phyloP scores from a whole-genome alignment of 345 rosid genomes.

The Brassica carinata region DNA sequence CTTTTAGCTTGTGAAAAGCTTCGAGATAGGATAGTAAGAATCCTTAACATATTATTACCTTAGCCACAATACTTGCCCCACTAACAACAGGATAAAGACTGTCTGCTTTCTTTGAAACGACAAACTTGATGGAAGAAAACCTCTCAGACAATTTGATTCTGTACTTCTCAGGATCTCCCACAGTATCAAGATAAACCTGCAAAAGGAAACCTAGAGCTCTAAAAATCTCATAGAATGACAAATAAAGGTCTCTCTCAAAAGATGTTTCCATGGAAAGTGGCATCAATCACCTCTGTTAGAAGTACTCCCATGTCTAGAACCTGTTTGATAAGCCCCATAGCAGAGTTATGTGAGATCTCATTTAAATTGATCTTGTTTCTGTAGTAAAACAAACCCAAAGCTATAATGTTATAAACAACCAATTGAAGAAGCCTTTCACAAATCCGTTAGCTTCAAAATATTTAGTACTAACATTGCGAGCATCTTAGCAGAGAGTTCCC shows the following conservation, averaged over 20 bases:
- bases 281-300: slow-evolving; percentile 67
- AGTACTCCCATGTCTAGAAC: slow-evolving; percentile 74
- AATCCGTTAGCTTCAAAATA: too few species aligned
- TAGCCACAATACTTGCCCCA: slow-evolving; percentile 98
- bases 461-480: slow-evolving; percentile 61
- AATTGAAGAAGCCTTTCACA: too few species aligned
- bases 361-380: slow-evolving; percentile 85
- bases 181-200: slow-evolving; percentile 90
- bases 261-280: background rate
- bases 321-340: slow-evolving; percentile 67
- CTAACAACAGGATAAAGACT: slow-evolving; percentile 93
- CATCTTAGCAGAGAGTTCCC: slow-evolving; percentile 93
- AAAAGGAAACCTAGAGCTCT: background rate
- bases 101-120: slow-evolving; percentile 96
- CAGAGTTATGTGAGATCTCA: slow-evolving; percentile 92
- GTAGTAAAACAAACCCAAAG: slow-evolving; percentile 20
- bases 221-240: background rate
- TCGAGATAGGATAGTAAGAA: background rate
- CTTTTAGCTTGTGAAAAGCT: background rate
- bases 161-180: slow-evolving; percentile 92
- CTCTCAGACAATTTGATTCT: slow-evolving; percentile 72
- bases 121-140: slow-evolving; percentile 80
- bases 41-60: slow-evolving; percentile 50
- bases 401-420: background rate
- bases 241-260: too few species aligned